Percentiles rank a stretch among this genome's conserved stretches.
Conservation (phyloP, 1,284 basidiomycete species). For the Ceratobasidium papillatum region DNA sequence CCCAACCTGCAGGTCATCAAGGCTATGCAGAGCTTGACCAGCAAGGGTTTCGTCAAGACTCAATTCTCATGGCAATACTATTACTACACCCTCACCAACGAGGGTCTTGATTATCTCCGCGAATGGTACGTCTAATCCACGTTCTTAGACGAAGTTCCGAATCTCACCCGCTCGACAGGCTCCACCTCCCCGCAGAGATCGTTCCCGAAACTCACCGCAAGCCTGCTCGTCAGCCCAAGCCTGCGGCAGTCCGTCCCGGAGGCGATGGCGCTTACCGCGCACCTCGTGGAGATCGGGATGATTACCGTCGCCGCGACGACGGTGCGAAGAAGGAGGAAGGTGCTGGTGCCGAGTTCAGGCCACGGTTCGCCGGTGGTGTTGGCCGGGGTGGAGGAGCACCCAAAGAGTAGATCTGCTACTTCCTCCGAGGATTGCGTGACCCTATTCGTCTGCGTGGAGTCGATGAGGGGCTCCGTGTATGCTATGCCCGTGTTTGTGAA, state of each 20-base stretch:
- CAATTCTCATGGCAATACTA: conserved; percentile 97
- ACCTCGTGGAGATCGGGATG: conserved; percentile 87
- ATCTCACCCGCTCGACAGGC: conserved; percentile 58
- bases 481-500: conserved; percentile 38
- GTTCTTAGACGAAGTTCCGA: background rate
- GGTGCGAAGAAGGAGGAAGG: conserved; percentile 77
- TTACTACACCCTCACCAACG: conserved; percentile 94
- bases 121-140: conserved; percentile 72
- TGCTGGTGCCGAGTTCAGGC: conserved; percentile 82
- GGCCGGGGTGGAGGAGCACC: conserved; percentile 78
- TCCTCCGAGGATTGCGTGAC: background rate
- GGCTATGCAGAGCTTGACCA: conserved; percentile 97
- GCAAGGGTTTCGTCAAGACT: conserved; percentile 95
- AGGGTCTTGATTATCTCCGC: conserved; percentile 94
- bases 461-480: conserved; percentile 28
- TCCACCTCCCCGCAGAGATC: conserved; percentile 92
- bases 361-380: conserved; percentile 80
- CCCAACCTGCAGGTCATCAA: conserved; percentile 99
- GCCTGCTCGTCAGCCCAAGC: conserved; percentile 78
- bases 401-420: conserved; percentile 53
- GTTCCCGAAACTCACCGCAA: conserved; percentile 97
- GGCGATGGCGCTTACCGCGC: conserved; percentile 82
- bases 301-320: conserved; percentile 73
- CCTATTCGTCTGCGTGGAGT: conserved; percentile 10
- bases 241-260: conserved; percentile 71